Evolutionary conservation across 2,329 filamentous ascomycete genomes (phyloP), one percentile per base, ranked within the genome.

Genomic region (Diaporthe sp.): DNA sequence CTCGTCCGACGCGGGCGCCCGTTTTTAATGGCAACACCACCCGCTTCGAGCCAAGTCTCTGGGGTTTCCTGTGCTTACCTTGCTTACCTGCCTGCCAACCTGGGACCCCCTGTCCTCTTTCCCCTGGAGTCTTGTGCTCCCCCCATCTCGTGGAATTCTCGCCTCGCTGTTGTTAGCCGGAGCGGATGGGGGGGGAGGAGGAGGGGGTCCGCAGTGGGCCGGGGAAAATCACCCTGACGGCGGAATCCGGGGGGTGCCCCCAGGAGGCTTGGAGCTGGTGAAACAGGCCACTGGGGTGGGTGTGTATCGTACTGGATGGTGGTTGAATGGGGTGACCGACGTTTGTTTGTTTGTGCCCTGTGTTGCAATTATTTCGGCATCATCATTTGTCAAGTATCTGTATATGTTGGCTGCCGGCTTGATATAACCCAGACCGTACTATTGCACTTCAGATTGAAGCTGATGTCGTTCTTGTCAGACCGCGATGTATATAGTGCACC

Each of bases 1-100:
- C 28, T 68, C 31, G 63, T 53, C 47, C 47, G 47, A 53, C 63
- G 47, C 65, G 31, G 47, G 65, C 31, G 47, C 65, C 65, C 47
- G 65, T 37, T 31, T 31, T 55, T 10, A 37, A 37, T 37, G 61
- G 20, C 28, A 68, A 51, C 31, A 37, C 44, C 31, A 31, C 20
- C 63, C 37, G 37, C 37, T 39, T 51, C 22, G 13, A 34, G 65
- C 22, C 65, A 53, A 37, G 47, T 37, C 65, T 28, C 15, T 39
- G 13, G 47, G 65, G 65, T 7, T 39, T 37, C 5, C 58, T 61
- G 58, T 57, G 25, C 53, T 31, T 31, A 34, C 22, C 31, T 25
- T 68, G 31, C 65, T 37, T 53, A 37, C 44, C 63, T 67, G 61
- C n/a, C 39, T 65, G 42, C 42, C 42, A 15, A n/a, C 37, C 58